Percentiles rank a stretch among this genome's conserved stretches.
Evolutionary conservation across 179 eudicot species (phyloP).

Genomic region (Silene noctiflora): DNA sequence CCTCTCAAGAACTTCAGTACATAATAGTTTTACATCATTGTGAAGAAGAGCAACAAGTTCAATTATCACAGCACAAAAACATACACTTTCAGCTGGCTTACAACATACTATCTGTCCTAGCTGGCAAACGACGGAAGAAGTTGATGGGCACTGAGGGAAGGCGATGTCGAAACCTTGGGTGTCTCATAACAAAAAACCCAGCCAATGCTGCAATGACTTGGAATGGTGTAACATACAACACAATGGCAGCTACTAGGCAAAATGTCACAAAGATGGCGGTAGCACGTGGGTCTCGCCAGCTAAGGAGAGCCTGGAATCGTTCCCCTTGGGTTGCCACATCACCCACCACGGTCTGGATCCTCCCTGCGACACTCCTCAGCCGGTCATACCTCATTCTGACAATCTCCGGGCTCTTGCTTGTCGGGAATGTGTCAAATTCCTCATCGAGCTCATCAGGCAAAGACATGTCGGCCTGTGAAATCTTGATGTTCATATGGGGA

Average conservation of each 20-base stretch:
- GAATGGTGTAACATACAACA: constrained; percentile 83
- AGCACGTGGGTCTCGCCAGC: constrained; percentile 98
- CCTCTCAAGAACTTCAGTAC: background rate
- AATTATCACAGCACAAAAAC: background rate
- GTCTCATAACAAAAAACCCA: constrained; percentile 80
- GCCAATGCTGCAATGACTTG: constrained; percentile 67
- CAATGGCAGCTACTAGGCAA: constrained; percentile 66
- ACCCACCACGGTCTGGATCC: constrained; percentile 88
- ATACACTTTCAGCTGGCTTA: constrained; percentile 27
- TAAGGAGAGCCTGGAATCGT: constrained; percentile 71
- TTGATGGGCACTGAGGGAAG: constrained; percentile 76
- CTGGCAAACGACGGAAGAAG: constrained; percentile 87
- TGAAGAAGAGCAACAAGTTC: background rate
- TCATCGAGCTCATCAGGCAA: constrained; percentile 90
- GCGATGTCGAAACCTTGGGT: constrained; percentile 80
- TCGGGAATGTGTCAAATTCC: constrained; percentile 89
- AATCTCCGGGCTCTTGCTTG: constrained; percentile 70
- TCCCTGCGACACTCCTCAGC: constrained; percentile 82
- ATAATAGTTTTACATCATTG: constrained; percentile 5
- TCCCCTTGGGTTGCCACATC: constrained; percentile 95
- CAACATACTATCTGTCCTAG: constrained; percentile 80
- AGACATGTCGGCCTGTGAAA: constrained; percentile 79
- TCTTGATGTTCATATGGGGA: constrained; percentile 90
- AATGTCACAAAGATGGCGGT: constrained; percentile 74
- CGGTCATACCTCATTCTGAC: constrained; percentile 90